Evolutionary conservation across 2,329 filamentous ascomycete species (phyloP).

Genomic region (Ascochyta koolunga): DNA sequence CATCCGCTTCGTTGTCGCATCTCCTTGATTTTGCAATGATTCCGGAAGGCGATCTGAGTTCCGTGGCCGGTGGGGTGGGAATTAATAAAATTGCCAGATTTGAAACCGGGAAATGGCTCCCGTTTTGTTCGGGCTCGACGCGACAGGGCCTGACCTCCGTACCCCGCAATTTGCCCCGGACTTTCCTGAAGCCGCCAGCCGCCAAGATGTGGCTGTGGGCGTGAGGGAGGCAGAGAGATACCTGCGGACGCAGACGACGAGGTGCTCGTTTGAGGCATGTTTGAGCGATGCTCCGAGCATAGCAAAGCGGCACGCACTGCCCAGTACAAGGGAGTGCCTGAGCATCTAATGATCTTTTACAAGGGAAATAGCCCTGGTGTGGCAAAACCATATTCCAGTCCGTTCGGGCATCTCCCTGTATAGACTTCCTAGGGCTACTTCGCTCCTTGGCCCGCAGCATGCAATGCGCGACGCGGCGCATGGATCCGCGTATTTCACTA

Average conservation of each 20-base stretch:
- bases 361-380: too few species aligned
- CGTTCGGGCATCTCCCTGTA: too few species aligned
- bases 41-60: conserved; percentile 6
- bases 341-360: too few species aligned
- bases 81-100: conserved; percentile 19
- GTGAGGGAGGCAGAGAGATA: not conserved
- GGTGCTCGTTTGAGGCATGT: conserved; percentile 1
- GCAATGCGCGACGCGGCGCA: not conserved
- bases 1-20: conserved; percentile 42
- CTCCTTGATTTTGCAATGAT: conserved; percentile 4
- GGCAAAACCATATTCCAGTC: too few species aligned
- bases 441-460: not conserved
- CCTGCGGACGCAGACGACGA: not conserved
- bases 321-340: not conserved
- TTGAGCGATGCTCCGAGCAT: not conserved
- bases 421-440: not conserved
- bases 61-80: conserved; percentile 10
- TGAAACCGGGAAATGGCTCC: conserved; percentile 23
- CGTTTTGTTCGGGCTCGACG: conserved; percentile 16
- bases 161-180: conserved; percentile 14
- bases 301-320: conserved; percentile 8
- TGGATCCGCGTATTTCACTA: not conserved
- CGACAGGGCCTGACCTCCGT: not conserved
- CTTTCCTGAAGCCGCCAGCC: conserved; percentile 4
- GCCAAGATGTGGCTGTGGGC: conserved; percentile 1